Conservation (phyloP, 169 alveolate species). For the Cryptosporidium sp. region DNA sequence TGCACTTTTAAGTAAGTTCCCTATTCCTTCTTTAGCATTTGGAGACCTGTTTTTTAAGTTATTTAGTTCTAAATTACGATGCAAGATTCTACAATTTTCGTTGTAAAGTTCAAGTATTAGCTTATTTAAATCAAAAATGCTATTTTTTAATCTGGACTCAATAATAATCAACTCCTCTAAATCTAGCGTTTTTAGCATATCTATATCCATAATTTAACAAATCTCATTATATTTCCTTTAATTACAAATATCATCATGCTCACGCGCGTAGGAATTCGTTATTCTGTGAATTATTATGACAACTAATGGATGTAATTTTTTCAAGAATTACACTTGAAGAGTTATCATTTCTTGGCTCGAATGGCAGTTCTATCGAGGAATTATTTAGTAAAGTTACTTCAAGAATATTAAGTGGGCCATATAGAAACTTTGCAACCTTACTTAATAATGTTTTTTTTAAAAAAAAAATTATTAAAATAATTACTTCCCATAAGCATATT, state of each 20-base stretch:
- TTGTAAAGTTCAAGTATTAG: conserved; percentile 25
- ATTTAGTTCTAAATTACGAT: neutral
- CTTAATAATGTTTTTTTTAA: neutral
- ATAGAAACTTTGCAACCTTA: neutral
- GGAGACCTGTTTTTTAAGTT: neutral
- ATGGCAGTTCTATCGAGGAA: conserved; percentile 10
- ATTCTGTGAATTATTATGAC: neutral
- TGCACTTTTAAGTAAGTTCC: neutral
- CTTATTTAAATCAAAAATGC: conserved; percentile 2
- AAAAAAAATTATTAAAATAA: neutral
- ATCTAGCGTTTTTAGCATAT: neutral
- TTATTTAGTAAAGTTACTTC: neutral
- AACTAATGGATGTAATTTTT: conserved; percentile 37
- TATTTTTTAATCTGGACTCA: conserved; percentile 15
- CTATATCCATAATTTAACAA: conserved; percentile 9
- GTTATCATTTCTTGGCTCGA: conserved; percentile 16
- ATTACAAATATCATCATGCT: neutral
- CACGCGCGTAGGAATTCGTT: neutral
- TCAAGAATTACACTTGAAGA: conserved; percentile 63
- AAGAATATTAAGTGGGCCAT: neutral
- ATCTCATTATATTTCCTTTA: neutral
- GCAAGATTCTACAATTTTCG: conserved; percentile 33
- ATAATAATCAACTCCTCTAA: conserved; percentile 5
- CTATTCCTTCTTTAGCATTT: neutral
- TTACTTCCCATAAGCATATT: conserved; percentile 2